phyloP scores from a whole-genome alignment of 805 yeast species.

The Nakazawaea peltata region DNA sequence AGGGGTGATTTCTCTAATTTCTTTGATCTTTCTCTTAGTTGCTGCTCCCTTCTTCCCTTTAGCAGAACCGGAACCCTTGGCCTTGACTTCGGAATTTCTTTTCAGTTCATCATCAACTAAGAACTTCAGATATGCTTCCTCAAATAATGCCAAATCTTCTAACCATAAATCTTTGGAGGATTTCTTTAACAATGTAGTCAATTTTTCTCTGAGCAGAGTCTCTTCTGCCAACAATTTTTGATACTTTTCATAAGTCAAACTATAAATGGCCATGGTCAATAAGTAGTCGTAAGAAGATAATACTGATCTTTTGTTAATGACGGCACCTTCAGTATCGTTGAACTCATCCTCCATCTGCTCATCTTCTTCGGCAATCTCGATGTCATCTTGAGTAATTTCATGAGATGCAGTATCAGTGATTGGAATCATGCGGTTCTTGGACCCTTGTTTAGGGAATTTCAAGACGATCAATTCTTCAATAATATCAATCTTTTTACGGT shows the following conservation, averaged over 20 bases:
- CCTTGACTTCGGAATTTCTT: constrained; percentile 41
- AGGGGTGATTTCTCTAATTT: constrained; percentile 16
- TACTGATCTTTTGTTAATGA: constrained; percentile 33
- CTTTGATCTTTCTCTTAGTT: constrained; percentile 24
- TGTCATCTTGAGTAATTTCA: constrained; percentile 29
- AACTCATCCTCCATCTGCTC: constrained; percentile 24
- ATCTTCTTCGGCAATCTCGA: constrained; percentile 33
- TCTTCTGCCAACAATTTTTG: constrained; percentile 69
- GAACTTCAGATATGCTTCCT: constrained; percentile 58
- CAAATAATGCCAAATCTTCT: constrained; percentile 70
- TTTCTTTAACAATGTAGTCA: constrained; percentile 54
- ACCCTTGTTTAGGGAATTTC: constrained; percentile 72
- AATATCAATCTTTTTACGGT: constrained; percentile 60
- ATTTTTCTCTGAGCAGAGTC: constrained; percentile 63
- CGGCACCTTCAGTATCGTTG: constrained; percentile 29
- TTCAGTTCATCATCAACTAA: constrained; percentile 55
- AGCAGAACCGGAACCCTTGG: constrained; percentile 25
- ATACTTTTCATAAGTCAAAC: constrained; percentile 84
- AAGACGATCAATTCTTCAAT: constrained; percentile 52
- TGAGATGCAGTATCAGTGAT: constrained; percentile 23
- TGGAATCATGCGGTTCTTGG: constrained; percentile 55
- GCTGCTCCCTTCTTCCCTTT: constrained; percentile 29
- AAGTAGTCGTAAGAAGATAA: constrained; percentile 76
- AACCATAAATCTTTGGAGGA: constrained; percentile 88
- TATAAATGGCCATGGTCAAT: constrained; percentile 89